A percentile compares a stretch with the other conserved stretches of the same genome.
phyloP scores from a whole-genome alignment of 1,284 basidiomycete genomes.

The Pseudozyma hubeiensis region DNA sequence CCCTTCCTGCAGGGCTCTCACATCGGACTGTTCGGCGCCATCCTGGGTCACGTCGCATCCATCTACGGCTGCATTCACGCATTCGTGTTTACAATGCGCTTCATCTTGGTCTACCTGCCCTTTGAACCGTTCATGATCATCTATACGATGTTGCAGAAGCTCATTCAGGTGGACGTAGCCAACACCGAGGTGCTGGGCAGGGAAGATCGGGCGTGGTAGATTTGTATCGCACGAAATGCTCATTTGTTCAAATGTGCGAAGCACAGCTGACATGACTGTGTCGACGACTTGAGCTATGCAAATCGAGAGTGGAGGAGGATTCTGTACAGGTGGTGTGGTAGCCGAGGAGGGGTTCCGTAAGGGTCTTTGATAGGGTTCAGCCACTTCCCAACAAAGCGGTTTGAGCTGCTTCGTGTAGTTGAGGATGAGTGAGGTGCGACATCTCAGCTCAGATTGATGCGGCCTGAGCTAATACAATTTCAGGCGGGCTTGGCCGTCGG shows the following conservation, averaged over 20 bases:
- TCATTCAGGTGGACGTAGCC: constrained; percentile 43
- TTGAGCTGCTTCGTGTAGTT: background rate
- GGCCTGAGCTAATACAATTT: too few relatives aligned
- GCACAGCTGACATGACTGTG: too few relatives aligned
- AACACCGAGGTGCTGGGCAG: constrained; percentile 43
- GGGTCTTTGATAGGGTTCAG: background rate
- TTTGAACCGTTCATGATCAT: constrained; percentile 43
- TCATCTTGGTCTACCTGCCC: constrained; percentile 45
- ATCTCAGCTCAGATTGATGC: background rate
- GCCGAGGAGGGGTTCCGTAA: background rate
- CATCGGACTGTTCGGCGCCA: constrained; percentile 40
- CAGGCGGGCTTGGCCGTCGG: too few relatives aligned
- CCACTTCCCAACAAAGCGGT: background rate
- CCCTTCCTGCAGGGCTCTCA: constrained; percentile 26
- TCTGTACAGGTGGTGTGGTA: too few relatives aligned
- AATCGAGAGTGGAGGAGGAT: too few relatives aligned
- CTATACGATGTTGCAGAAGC: constrained; percentile 23
- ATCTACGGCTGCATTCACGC: constrained; percentile 48
- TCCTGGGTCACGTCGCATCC: constrained; percentile 30
- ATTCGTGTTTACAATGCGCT: constrained; percentile 28
- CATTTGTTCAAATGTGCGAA: too few relatives aligned
- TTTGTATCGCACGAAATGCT: background rate
- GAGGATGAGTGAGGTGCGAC: background rate
- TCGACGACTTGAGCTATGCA: too few relatives aligned
- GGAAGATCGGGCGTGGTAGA: constrained; percentile 6